These are phyloP conservation scores for Botryosphaeria agaves DNA, from an alignment of 2,329 filamentous ascomycete genomes.

Conservation along the genomic window DNA sequence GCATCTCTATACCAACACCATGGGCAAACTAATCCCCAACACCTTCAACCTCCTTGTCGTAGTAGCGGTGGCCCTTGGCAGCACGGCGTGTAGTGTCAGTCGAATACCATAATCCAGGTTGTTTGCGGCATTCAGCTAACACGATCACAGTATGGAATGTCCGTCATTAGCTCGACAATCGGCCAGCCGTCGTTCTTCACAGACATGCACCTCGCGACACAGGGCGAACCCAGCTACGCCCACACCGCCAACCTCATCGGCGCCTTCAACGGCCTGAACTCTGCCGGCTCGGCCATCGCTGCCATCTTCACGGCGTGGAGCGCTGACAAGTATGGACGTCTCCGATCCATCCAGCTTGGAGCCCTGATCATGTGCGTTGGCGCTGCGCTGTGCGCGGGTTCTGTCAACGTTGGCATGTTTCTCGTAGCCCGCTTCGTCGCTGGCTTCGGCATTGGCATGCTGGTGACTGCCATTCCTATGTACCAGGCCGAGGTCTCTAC, in stretches of 20 bases:
- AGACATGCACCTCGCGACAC: constrained; percentile 21
- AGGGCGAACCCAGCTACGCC: constrained; percentile 21
- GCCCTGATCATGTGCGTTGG: constrained; percentile 20
- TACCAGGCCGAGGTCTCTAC: constrained; percentile 24
- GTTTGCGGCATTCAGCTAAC: no score
- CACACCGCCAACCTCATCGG: constrained; percentile 25
- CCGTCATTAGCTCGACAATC: constrained; percentile 25
- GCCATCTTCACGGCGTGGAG: constrained; percentile 20
- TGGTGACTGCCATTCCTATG: constrained; percentile 16
- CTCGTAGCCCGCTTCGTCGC: constrained; percentile 20
- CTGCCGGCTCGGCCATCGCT: constrained; percentile 23
- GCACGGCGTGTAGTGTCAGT: constrained; percentile 10
- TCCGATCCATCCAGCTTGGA: constrained; percentile 20
- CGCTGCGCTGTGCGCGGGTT: constrained; percentile 20
- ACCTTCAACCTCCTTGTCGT: constrained; percentile 17
- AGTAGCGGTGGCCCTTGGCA: constrained; percentile 15
- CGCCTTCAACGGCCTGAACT: constrained; percentile 27
- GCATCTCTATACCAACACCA: no score
- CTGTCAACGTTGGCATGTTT: constrained; percentile 22
- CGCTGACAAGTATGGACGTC: constrained; percentile 20
- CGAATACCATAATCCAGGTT: no score
- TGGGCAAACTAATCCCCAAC: constrained; percentile 12
- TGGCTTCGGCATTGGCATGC: constrained; percentile 19
- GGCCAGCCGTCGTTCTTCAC: constrained; percentile 28
- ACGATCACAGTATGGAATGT: constrained; percentile 20